Percentiles rank a stretch among this genome's conserved stretches.
These are phyloP conservation scores for Epichloe elymi DNA, from an alignment of 2,329 filamentous ascomycete species.

Conservation along the genomic window DNA sequence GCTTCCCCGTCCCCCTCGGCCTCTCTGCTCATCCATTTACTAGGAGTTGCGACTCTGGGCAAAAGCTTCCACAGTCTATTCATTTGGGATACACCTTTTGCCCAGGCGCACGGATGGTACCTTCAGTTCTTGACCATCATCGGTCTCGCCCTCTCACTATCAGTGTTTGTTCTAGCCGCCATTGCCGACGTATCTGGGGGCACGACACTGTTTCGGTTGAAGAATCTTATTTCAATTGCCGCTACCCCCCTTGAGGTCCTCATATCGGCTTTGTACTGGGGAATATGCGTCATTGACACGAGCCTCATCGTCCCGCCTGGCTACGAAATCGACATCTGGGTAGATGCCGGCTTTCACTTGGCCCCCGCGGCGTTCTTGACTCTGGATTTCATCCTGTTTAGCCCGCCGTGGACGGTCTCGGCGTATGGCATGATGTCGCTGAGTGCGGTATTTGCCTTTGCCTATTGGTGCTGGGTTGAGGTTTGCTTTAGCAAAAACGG, in stretches of 20 bases:
- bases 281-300: too few relatives aligned
- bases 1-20: slow-evolving; percentile 50
- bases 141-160: slow-evolving; percentile 46
- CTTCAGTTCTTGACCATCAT: slow-evolving; percentile 65
- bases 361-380: too few relatives aligned
- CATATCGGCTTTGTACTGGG: too few relatives aligned
- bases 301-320: too few relatives aligned
- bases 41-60: slow-evolving; percentile 38
- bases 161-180: slow-evolving; percentile 48
- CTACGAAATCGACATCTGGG: too few relatives aligned
- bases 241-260: too few relatives aligned
- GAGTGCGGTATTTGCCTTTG: slow-evolving; percentile 45
- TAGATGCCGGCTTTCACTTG: too few relatives aligned
- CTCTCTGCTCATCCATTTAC: slow-evolving; percentile 50
- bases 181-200: too few relatives aligned
- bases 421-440: slow-evolving; percentile 45
- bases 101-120: slow-evolving; percentile 51
- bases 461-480: slow-evolving; percentile 70
- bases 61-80: slow-evolving; percentile 40
- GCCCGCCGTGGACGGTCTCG: slow-evolving; percentile 52
- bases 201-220: too few relatives aligned
- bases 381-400: too few relatives aligned
- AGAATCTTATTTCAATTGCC: too few relatives aligned
- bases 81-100: slow-evolving; percentile 37
- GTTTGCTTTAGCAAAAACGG: slow-evolving; percentile 56